Percentiles rank a stretch among this genome's conserved stretches.
Conservation (phyloP, 148 eudicot species). For the Camellia japonica region DNA sequence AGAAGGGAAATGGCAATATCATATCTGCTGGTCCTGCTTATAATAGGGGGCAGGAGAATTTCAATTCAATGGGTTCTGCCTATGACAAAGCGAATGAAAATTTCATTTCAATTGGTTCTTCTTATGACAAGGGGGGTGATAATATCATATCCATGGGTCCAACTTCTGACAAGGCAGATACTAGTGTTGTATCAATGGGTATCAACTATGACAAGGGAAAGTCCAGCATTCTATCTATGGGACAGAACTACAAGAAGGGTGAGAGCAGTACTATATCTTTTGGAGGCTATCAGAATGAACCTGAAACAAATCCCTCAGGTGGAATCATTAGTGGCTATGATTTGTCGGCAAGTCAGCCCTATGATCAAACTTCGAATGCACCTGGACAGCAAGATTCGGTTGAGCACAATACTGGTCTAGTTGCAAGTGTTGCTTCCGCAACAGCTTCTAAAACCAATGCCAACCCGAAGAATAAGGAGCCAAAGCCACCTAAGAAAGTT, state of each 20-base stretch:
- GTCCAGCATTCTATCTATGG: neutral
- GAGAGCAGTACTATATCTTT: neutral
- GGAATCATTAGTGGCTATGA: slow-evolving; percentile 7
- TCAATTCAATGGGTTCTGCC: neutral
- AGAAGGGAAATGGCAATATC: slow-evolving; percentile 12
- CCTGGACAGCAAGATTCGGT: slow-evolving; percentile 1
- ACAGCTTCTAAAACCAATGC: neutral
- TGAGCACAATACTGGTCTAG: neutral
- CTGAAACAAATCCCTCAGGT: neutral
- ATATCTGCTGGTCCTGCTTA: neutral
- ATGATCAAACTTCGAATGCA: slow-evolving; percentile 5
- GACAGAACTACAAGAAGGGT: slow-evolving; percentile 1
- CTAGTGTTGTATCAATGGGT: neutral
- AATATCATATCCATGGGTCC: neutral
- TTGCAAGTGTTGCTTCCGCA: slow-evolving; percentile 3
- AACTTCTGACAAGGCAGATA: slow-evolving; percentile 5
- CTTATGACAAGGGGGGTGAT: neutral
- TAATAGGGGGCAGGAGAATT: slow-evolving; percentile 10
- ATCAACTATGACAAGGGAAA: slow-evolving; percentile 5
- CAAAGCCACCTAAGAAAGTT: slow-evolving; percentile 9
- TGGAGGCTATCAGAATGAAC: slow-evolving; percentile 9
- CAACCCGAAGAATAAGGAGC: neutral
- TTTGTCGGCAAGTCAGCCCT: neutral
- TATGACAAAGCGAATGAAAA: neutral
- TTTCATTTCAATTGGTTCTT: slow-evolving; percentile 14